phyloP scores from a whole-genome alignment of 163 green algal species.

The Scenedesmus sp. region DNA sequence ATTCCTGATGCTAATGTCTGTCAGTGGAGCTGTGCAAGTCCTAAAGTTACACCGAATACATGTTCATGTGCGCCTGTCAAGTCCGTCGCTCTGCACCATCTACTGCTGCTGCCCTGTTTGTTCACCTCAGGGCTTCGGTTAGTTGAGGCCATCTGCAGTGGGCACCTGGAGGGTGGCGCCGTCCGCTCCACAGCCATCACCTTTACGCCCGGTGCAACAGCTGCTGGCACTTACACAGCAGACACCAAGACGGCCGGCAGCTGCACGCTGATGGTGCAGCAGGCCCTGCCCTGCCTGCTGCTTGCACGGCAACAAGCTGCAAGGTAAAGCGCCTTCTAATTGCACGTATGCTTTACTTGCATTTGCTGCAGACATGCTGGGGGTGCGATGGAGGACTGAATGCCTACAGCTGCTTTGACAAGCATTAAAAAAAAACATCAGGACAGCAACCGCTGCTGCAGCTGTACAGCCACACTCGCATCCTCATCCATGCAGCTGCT shows the following conservation, averaged over 20 bases:
- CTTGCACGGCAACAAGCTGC: slow-evolving; percentile 43
- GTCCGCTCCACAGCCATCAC: slow-evolving; percentile 69
- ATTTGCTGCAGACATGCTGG: background rate
- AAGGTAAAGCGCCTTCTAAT: slow-evolving; percentile 15
- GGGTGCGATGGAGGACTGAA: no score
- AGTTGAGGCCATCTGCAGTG: slow-evolving; percentile 63
- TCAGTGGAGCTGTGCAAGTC: no score
- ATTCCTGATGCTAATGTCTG: no score
- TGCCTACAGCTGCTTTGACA: no score
- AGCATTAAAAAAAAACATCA: no score
- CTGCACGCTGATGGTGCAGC: slow-evolving; percentile 87
- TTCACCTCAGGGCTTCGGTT: slow-evolving; percentile 62
- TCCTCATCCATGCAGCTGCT: no score
- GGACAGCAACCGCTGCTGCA: no score
- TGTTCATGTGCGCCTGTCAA: no score
- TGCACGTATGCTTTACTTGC: no score
- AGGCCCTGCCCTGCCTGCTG: slow-evolving; percentile 78
- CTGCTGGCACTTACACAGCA: slow-evolving; percentile 55
- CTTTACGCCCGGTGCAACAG: slow-evolving; percentile 61
- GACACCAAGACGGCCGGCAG: slow-evolving; percentile 86
- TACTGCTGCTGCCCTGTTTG: background rate
- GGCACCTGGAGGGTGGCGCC: slow-evolving; percentile 45
- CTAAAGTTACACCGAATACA: no score
- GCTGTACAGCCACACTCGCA: no score
- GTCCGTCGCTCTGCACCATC: no score